Conservation (phyloP, 1,139 yeast species). For the Saccharomycopsis phalli region DNA sequence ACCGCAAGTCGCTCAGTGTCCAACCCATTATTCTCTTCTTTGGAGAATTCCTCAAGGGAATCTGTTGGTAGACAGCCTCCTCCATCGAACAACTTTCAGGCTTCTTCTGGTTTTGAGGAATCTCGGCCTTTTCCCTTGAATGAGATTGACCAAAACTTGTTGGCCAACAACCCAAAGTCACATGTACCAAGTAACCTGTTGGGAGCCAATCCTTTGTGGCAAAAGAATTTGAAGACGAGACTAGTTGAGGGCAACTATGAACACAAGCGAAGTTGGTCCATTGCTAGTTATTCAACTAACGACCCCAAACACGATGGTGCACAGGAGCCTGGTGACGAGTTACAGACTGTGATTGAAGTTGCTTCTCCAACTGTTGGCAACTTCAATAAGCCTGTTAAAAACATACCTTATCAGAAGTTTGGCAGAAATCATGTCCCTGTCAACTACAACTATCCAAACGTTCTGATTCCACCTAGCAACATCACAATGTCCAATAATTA, state of each 20-base stretch:
- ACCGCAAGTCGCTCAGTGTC: constrained; percentile 17
- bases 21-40: constrained; percentile 11
- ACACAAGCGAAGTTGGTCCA: constrained; percentile 20
- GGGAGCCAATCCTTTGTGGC: constrained; percentile 12
- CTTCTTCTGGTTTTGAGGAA: constrained; percentile 2
- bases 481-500: too few species aligned
- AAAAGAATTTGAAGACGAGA: constrained; percentile 13
- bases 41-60: background rate
- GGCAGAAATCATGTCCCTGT: too few species aligned
- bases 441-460: too few species aligned
- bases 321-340: constrained; percentile 3
- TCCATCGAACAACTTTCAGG: background rate
- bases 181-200: background rate
- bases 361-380: background rate
- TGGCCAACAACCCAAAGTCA: constrained; percentile 1
- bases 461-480: too few species aligned
- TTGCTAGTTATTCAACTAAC: constrained; percentile 12
- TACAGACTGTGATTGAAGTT: constrained; percentile 1
- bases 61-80: background rate
- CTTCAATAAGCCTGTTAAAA: too few species aligned
- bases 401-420: too few species aligned
- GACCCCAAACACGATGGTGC: background rate
- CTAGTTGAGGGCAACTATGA: constrained; percentile 12
- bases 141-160: constrained; percentile 13
- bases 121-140: constrained; percentile 6